phyloP scores from a whole-genome alignment of 1,284 basidiomycete species.

The Pseudozyma flocculosa region DNA sequence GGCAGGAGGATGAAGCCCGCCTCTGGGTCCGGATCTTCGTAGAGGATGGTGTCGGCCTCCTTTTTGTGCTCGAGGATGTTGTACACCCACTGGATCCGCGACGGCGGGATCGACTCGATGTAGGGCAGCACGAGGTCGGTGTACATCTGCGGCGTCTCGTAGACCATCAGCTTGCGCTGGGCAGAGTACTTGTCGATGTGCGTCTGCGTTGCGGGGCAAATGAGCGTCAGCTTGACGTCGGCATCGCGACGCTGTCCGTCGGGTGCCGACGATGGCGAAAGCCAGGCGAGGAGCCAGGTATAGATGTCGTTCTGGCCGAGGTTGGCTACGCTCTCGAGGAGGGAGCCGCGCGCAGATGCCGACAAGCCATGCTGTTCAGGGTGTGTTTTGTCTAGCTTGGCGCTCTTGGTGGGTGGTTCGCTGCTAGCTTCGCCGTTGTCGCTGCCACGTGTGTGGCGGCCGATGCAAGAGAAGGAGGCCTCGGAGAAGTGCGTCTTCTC shows the following conservation, averaged over 20 bases:
- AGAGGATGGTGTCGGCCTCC: constrained; percentile 76
- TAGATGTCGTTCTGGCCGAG: constrained; percentile 56
- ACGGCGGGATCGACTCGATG: constrained; percentile 46
- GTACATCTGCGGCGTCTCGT: constrained; percentile 54
- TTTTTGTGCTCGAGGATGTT: constrained; percentile 79
- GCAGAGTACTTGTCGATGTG: constrained; percentile 70
- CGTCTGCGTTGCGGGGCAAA: constrained; percentile 44
- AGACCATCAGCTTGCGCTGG: constrained; percentile 68
- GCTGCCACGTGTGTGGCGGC: neutral
- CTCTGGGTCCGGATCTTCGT: constrained; percentile 64
- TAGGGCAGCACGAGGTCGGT: constrained; percentile 38
- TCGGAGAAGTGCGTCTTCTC: constrained; percentile 52
- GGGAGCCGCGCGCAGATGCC: neutral
- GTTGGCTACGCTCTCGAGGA: constrained; percentile 15
- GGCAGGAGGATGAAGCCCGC: constrained; percentile 67
- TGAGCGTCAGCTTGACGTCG: constrained; percentile 52
- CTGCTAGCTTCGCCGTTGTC: too few relatives aligned
- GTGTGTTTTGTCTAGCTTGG: neutral
- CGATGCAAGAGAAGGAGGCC: constrained; percentile 9
- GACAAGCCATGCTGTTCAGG: neutral
- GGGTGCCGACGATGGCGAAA: neutral
- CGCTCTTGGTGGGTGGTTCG: neutral
- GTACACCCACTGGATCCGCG: constrained; percentile 77
- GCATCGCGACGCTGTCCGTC: constrained; percentile 12
- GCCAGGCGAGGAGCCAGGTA: constrained; percentile 52